Conservation (phyloP, 2,329 filamentous ascomycete genomes). For the Immersiporthe knoxdaviesiana region DNA sequence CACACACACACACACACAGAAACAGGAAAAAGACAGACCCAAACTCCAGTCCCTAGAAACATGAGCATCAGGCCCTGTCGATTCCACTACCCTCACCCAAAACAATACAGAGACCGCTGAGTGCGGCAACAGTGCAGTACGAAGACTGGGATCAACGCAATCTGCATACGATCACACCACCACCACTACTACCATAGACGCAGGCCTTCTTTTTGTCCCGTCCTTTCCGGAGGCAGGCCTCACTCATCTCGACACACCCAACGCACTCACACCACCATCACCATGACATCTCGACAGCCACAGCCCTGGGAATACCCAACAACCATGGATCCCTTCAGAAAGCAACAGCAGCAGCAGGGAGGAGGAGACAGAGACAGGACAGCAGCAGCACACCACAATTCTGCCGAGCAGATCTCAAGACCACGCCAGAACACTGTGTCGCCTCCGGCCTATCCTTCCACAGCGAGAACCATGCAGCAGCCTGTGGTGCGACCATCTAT, state of each 20-base stretch:
- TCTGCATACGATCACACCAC: neutral
- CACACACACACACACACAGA: no score
- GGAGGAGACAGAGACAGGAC: slow-evolving; percentile 11
- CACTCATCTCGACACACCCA: neutral
- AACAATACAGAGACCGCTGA: slow-evolving; percentile 29
- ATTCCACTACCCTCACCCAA: slow-evolving; percentile 24
- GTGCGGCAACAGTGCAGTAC: neutral
- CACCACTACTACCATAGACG: neutral
- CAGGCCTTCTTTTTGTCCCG: neutral
- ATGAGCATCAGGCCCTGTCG: slow-evolving; percentile 26
- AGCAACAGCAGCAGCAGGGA: neutral
- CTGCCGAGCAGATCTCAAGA: slow-evolving; percentile 10
- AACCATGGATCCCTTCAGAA: slow-evolving; percentile 19
- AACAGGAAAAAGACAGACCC: slow-evolving; percentile 7
- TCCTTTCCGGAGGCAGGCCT: neutral
- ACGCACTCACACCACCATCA: slow-evolving; percentile 4
- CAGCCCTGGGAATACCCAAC: slow-evolving; percentile 23
- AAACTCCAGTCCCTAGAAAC: slow-evolving; percentile 8
- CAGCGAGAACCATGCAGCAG: slow-evolving; percentile 20
- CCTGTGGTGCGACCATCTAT: slow-evolving; percentile 12
- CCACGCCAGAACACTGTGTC: slow-evolving; percentile 20
- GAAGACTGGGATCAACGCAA: neutral
- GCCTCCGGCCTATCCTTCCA: neutral
- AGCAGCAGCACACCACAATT: neutral
- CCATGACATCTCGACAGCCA: slow-evolving; percentile 26